These are phyloP conservation scores for Erigeron canadensis DNA, from an alignment of 129 eudicot genomes.

Conservation along the genomic window DNA sequence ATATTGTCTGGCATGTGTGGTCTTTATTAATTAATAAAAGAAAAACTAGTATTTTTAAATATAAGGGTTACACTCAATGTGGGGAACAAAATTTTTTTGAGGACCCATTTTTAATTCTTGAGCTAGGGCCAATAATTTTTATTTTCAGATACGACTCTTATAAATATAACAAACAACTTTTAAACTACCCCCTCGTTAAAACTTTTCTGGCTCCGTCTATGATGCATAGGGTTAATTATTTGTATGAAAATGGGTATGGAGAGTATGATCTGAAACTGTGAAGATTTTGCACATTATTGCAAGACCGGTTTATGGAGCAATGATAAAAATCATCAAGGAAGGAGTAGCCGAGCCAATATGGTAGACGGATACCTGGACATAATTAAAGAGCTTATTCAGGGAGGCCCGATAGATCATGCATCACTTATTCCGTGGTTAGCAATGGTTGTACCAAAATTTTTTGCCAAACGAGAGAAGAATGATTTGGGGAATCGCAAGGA, in stretches of 20 bases:
- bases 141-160: no score
- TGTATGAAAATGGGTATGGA: neutral
- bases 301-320: slow-evolving; percentile 3
- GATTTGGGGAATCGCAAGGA: neutral
- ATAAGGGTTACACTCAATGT: no score
- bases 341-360: slow-evolving; percentile 1
- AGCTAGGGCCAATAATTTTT: no score
- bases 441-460: neutral
- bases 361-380: no score
- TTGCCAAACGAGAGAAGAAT: neutral
- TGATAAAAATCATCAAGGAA: neutral
- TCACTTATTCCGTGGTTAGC: neutral
- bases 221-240: neutral
- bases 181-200: no score
- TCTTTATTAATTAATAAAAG: no score
- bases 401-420: neutral
- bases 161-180: no score
- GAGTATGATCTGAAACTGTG: slow-evolving; percentile 3
- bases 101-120: no score
- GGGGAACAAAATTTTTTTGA: no score
- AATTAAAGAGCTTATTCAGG: neutral
- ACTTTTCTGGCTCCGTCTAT: no score
- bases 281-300: slow-evolving; percentile 13
- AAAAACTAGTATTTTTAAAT: no score
- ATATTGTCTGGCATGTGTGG: no score